Conservation (phyloP, 768 basidiomycete species). For the Stropharia rugosoannulata region DNA sequence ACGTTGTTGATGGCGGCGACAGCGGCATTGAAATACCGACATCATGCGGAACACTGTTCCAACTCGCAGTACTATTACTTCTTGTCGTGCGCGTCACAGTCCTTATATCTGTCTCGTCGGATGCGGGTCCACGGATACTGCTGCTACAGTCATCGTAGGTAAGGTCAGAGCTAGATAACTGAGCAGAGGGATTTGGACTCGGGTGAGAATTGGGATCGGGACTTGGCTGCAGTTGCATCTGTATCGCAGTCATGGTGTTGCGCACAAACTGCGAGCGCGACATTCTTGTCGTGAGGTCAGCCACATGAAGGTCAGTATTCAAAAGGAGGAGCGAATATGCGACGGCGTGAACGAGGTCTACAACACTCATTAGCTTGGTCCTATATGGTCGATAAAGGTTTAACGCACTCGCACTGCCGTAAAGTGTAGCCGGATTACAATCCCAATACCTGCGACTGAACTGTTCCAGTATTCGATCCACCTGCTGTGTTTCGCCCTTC, state of each 20-base stretch:
- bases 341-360: constrained; percentile 93
- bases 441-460: constrained; percentile 92
- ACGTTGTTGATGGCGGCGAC: constrained; percentile 25
- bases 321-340: constrained; percentile 90
- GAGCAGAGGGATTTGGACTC: constrained; percentile 28
- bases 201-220: constrained; percentile 21
- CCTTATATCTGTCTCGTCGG: constrained; percentile 55
- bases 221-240: constrained; percentile 66
- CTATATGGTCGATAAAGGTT: neutral
- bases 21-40: constrained; percentile 41
- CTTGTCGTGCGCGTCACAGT: constrained; percentile 57
- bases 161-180: constrained; percentile 59
- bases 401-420: constrained; percentile 80
- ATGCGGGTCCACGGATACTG: constrained; percentile 55
- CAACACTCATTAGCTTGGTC: constrained; percentile 3
- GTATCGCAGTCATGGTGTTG: constrained; percentile 88
- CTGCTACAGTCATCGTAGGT: constrained; percentile 62
- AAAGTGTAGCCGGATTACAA: constrained; percentile 80
- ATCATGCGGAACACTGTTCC: constrained; percentile 76
- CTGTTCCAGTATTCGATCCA: constrained; percentile 92
- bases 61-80: constrained; percentile 83
- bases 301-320: constrained; percentile 97
- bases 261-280: constrained; percentile 88
- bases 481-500: constrained; percentile 96
- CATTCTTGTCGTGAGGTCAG: constrained; percentile 87